Base-by-base conservation (phyloP, 164 flowering plant genomes). In the Piper betle region DNA sequence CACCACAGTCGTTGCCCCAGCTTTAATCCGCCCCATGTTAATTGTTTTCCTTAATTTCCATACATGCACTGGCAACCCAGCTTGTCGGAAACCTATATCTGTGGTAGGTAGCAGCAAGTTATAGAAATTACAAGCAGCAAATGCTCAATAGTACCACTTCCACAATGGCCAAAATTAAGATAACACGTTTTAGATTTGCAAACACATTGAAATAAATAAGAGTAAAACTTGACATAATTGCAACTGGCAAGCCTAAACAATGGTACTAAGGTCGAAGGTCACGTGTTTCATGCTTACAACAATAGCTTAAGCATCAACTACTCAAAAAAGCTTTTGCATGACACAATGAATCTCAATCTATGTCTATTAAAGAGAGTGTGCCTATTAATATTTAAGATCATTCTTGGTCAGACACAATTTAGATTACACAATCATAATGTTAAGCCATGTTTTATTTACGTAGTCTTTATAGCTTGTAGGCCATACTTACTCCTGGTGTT, bases 71-170 rank as follows among this genome's bases (percentile, higher is more conserved):
- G 66, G 69, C 71, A 73, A 46, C 15, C 76, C 64, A 62, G 74
- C 70, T 54, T 80, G 78, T 53, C 59, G 25, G 42, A 82, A 79
- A 59, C 37, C 75, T 50, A 68, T 65, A 62, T 68, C 88, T 88
- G 83, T 76, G 69, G 19, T 52, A 20, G 18, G 39, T 10, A 52
- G n/a, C 16, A 6, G 12, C 15, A 12, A 46, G 50, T 54, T 17
- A 53, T 53, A 10, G 3, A 18, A 18, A 54, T 18, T 16, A 54
- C 4, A 3, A 17, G 6, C 20, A 2, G 20, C 11, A 4, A 54
- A 54, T 17, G 11, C 15, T 46, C 10, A 12, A 46, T 15, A 10
- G 11, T 46, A 46, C 50, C 3, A 46, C 50, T 2, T 5, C 12
- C 10, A 3, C 10, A 10, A 46, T 46, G 50, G 15, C 10, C 15